Evolutionary conservation across 495 filamentous ascomycete species (phyloP).

Genomic region (Neurospora sp.): DNA sequence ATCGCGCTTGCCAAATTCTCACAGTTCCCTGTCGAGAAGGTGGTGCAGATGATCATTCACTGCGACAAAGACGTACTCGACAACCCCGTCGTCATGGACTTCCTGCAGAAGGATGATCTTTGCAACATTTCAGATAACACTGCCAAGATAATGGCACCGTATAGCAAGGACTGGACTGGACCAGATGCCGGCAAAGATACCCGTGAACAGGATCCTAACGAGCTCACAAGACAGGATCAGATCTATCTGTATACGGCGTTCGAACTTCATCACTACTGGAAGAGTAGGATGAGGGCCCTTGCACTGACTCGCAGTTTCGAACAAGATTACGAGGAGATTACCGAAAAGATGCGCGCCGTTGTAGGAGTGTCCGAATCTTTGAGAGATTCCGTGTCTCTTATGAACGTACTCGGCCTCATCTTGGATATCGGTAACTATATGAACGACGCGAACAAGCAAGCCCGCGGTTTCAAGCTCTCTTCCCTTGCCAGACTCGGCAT

Average conservation of each 20-base stretch:
- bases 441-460: conserved; percentile 98
- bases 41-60: conserved; percentile 89
- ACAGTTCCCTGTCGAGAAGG: conserved; percentile 62
- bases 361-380: conserved; percentile 80
- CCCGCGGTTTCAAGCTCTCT: conserved; percentile 92
- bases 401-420: conserved; percentile 93
- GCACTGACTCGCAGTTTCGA: conserved; percentile 78
- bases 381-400: conserved; percentile 79
- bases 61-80: conserved; percentile 88
- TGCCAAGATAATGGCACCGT: conserved; percentile 83
- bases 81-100: conserved; percentile 94
- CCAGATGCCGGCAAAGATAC: conserved; percentile 68
- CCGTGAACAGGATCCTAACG: conserved; percentile 76
- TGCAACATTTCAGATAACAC: conserved; percentile 86
- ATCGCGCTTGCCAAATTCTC: conserved; percentile 90
- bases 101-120: conserved; percentile 83
- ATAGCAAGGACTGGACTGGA: conserved; percentile 93
- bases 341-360: conserved; percentile 67
- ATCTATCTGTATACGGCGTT: conserved; percentile 88
- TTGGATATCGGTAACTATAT: conserved; percentile 98
- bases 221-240: conserved; percentile 90
- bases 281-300: conserved; percentile 87
- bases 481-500: conserved; percentile 90
- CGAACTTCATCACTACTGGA: conserved; percentile 98
- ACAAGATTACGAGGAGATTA: conserved; percentile 83